Conservation (phyloP, 1,139 yeast species). For the Debaryomyces fabryi region DNA sequence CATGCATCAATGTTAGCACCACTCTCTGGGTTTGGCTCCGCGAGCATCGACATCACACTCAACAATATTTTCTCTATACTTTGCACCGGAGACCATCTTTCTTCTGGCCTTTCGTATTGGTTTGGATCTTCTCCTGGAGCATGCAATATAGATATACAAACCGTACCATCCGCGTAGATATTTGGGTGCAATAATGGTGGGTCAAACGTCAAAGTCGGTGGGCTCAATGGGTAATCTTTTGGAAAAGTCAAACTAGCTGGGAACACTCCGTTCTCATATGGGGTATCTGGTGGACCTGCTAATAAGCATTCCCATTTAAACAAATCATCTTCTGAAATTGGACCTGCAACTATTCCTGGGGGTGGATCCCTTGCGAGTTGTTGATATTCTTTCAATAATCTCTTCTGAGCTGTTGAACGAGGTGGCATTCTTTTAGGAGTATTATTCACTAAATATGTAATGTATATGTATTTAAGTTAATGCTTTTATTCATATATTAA, state of each 20-base stretch:
- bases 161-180: conserved; percentile 91
- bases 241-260: conserved; percentile 87
- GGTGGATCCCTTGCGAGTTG: conserved; percentile 86
- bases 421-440: conserved; percentile 38
- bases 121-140: conserved; percentile 98
- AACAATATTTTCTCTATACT: conserved; percentile 91
- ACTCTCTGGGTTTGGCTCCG: conserved; percentile 95
- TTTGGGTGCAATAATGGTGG: conserved; percentile 92
- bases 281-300: conserved; percentile 92
- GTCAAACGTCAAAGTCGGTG: conserved; percentile 81
- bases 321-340: conserved; percentile 76
- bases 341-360: conserved; percentile 95
- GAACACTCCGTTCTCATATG: conserved; percentile 92
- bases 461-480: not conserved
- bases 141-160: conserved; percentile 91
- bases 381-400: conserved; percentile 86
- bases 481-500: not conserved
- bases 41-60: conserved; percentile 93
- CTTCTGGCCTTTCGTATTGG: conserved; percentile 92
- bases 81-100: conserved; percentile 97
- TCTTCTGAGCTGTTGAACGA: conserved; percentile 74
- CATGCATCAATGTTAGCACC: conserved; percentile 98
- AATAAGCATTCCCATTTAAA: conserved; percentile 90
- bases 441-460: not conserved
- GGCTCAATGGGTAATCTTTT: conserved; percentile 86